These are phyloP conservation scores for Teratosphaeria nubilosa DNA, from an alignment of 2,329 filamentous ascomycete genomes.

Conservation along the genomic window DNA sequence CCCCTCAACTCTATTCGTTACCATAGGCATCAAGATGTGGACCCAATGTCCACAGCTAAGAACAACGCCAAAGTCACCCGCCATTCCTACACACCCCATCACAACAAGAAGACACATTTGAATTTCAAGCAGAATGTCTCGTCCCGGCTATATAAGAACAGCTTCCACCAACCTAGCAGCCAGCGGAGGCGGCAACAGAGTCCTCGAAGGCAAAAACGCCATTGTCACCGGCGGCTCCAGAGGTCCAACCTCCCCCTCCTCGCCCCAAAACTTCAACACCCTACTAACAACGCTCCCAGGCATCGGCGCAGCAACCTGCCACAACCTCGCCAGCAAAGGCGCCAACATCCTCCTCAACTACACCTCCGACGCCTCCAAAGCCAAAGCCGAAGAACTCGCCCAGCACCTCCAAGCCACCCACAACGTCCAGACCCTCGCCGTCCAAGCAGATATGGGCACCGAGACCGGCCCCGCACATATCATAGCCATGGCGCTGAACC, in stretches of 20 bases:
- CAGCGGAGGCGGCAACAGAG: conserved; percentile 23
- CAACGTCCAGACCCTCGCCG: conserved; percentile 48
- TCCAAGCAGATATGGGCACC: conserved; percentile 63
- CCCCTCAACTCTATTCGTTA: neutral
- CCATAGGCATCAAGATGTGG: neutral
- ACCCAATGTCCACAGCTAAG: neutral
- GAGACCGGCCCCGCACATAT: conserved; percentile 51
- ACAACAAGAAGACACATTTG: neutral
- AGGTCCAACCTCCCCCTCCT: conserved; percentile 40
- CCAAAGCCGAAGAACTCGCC: conserved; percentile 44
- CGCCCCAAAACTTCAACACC: neutral
- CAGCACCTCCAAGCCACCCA: conserved; percentile 46
- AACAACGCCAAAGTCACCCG: neutral
- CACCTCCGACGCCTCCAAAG: conserved; percentile 52
- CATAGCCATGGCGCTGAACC: conserved; percentile 47
- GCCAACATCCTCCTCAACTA: conserved; percentile 61
- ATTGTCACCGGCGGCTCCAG: conserved; percentile 72
- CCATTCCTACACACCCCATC: neutral
- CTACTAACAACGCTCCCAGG: conserved; percentile 32
- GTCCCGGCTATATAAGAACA: conserved; percentile 26
- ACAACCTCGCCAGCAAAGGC: conserved; percentile 64
- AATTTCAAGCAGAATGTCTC: conserved; percentile 26
- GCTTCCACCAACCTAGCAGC: conserved; percentile 31
- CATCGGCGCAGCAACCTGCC: conserved; percentile 59
- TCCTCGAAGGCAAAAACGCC: conserved; percentile 60